phyloP scores from a whole-genome alignment of 2,329 filamentous ascomycete genomes.

The Cercospora brassicicola region DNA sequence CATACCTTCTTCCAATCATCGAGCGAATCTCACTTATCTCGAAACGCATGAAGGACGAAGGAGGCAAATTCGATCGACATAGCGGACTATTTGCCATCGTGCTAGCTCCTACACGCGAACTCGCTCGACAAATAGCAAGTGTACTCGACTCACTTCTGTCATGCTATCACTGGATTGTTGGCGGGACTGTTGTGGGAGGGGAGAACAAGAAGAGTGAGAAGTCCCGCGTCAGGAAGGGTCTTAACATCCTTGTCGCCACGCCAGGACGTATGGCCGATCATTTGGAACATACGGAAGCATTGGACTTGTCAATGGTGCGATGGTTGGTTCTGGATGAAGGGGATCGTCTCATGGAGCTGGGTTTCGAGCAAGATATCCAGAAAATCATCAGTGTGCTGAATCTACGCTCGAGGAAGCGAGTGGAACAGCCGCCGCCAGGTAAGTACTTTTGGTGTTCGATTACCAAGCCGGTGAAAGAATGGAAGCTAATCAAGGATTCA shows the following conservation, averaged over 20 bases:
- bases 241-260: slow-evolving; percentile 94
- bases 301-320: slow-evolving; percentile 83
- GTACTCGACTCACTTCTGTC: slow-evolving; percentile 82
- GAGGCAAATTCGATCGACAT: slow-evolving; percentile 67
- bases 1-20: slow-evolving; percentile 91
- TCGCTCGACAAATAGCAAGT: slow-evolving; percentile 88
- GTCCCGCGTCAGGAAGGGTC: slow-evolving; percentile 84
- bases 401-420: slow-evolving; percentile 61
- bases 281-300: slow-evolving; percentile 82
- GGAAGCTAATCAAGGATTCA: not conserved
- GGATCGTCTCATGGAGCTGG: slow-evolving; percentile 96
- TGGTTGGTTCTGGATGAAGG: slow-evolving; percentile 97
- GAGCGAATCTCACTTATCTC: slow-evolving; percentile 80
- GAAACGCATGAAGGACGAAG: slow-evolving; percentile 48
- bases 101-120: slow-evolving; percentile 87
- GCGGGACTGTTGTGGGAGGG: slow-evolving; percentile 75
- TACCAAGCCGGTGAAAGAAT: too few relatives aligned
- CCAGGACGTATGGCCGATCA: slow-evolving; percentile 90
- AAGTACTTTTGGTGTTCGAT: not conserved
- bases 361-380: slow-evolving; percentile 91
- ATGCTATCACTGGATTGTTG: slow-evolving; percentile 92
- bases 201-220: slow-evolving; percentile 82
- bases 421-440: slow-evolving; percentile 57
- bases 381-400: slow-evolving; percentile 81
- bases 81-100: slow-evolving; percentile 92